phyloP scores from a whole-genome alignment of 305 asterid species.

The Stenogyne calaminthoides region DNA sequence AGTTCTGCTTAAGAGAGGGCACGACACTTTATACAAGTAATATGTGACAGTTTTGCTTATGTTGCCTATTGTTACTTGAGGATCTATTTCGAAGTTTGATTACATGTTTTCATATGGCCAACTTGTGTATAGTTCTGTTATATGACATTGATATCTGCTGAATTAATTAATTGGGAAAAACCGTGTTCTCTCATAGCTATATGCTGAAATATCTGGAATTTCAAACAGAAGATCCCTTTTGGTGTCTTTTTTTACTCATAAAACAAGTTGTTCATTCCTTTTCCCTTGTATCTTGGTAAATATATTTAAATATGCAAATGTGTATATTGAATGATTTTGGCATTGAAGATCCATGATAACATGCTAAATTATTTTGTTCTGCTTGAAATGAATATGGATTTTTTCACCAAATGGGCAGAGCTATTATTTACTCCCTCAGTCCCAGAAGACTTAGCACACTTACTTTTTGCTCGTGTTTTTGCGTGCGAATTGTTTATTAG shows the following conservation, averaged over 20 bases:
- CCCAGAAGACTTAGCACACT: too few species aligned
- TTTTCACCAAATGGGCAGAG: neutral
- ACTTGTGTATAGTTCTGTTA: neutral
- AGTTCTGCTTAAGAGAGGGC: neutral
- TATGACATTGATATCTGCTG: neutral
- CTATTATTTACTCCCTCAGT: neutral
- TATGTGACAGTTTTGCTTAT: neutral
- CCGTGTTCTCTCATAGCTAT: neutral
- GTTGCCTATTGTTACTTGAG: neutral
- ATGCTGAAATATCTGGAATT: neutral
- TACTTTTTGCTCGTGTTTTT: too few species aligned
- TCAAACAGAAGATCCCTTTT: neutral
- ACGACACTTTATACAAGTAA: neutral
- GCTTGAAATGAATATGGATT: neutral
- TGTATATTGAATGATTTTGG: neutral
- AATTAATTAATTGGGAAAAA: neutral
- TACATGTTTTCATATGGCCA: neutral
- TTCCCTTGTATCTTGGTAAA: neutral
- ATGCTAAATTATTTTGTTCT: neutral
- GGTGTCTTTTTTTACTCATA: neutral
- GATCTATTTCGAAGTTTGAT: conserved; percentile 21
- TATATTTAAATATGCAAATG: neutral
- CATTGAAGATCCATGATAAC: neutral
- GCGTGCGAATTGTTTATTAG: too few species aligned
- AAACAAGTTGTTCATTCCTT: neutral